These are phyloP conservation scores for Acaromyces ingoldii DNA, from an alignment of 1,284 basidiomycete genomes.

Conservation along the genomic window DNA sequence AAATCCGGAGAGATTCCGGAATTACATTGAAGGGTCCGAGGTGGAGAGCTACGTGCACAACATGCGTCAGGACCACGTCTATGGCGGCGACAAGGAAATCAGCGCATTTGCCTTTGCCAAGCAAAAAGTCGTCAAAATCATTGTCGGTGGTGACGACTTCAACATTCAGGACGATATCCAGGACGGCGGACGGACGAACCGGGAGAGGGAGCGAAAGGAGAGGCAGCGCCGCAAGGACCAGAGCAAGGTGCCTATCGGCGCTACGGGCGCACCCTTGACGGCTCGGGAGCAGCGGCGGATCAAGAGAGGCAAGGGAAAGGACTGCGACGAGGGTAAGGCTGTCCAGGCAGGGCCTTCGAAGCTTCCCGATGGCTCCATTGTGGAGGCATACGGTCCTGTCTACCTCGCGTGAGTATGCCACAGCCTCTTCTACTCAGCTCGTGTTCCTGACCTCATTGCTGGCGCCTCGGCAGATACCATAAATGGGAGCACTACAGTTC, in stretches of 20 bases:
- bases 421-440: too few relatives aligned
- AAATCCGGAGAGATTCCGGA: conserved; percentile 69
- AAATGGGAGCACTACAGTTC: conserved; percentile 94
- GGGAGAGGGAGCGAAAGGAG: conserved; percentile 22
- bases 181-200: too few relatives aligned
- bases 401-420: conserved; percentile 35
- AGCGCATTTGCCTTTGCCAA: conserved; percentile 80
- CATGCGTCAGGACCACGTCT: conserved; percentile 61
- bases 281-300: conserved; percentile 22
- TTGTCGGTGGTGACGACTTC: conserved; percentile 50
- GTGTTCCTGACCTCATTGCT: neutral
- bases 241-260: conserved; percentile 16
- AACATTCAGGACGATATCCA: too few relatives aligned
- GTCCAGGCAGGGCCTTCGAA: too few relatives aligned
- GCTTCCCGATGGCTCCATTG: conserved; percentile 5
- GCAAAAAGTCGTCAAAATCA: conserved; percentile 73
- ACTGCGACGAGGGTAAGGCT: neutral
- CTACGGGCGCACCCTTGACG: conserved; percentile 19
- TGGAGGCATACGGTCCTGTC: conserved; percentile 41
- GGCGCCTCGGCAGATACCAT: conserved; percentile 62
- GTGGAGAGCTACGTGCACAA: conserved; percentile 61
- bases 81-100: conserved; percentile 84
- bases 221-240: conserved; percentile 24
- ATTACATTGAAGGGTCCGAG: conserved; percentile 86
- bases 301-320: conserved; percentile 6